Evolutionary conservation across 2,329 filamentous ascomycete species (phyloP).

Genomic region (Fusarium ambrosium): DNA sequence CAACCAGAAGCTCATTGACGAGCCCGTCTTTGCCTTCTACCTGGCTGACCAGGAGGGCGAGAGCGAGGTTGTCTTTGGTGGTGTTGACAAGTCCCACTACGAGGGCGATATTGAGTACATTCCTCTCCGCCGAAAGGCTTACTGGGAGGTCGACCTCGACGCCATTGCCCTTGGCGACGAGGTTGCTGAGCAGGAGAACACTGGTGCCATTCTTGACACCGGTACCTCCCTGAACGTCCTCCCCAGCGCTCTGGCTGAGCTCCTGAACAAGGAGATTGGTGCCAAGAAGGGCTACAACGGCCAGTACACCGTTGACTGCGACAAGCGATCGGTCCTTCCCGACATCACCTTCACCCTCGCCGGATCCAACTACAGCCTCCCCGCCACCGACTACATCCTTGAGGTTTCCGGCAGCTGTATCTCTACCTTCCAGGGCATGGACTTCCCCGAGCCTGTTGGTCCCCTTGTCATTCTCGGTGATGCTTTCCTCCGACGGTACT

Average conservation of each 20-base stretch:
- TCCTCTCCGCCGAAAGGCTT: conserved; percentile 96
- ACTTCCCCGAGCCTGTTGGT: conserved; percentile 87
- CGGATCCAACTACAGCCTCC: conserved; percentile 94
- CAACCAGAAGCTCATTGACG: conserved; percentile 88
- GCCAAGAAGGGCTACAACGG: conserved; percentile 98
- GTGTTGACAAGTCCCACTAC: conserved; percentile 84
- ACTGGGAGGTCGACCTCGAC: conserved; percentile 99
- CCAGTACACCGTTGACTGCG: conserved; percentile 94
- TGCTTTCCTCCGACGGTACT: conserved; percentile 86
- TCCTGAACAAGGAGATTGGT: conserved; percentile 97
- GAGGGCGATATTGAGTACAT: conserved; percentile 92
- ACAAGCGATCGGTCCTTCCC: conserved; percentile 84
- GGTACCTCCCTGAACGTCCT: conserved; percentile 98
- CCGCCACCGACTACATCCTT: conserved; percentile 92
- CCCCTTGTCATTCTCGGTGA: conserved; percentile 96
- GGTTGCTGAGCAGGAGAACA: conserved; percentile 90
- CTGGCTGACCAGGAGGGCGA: conserved; percentile 80
- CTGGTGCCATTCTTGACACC: conserved; percentile 97
- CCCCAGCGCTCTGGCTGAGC: conserved; percentile 89
- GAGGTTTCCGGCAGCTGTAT: conserved; percentile 97
- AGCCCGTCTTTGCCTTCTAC: conserved; percentile 97
- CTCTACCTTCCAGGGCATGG: conserved; percentile 98
- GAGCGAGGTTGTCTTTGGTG: conserved; percentile 92
- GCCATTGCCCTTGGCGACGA: conserved; percentile 89
- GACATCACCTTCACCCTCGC: conserved; percentile 92